Conservation (phyloP, 352 stramenopile genomes). For the Globisporangium irregulare region DNA sequence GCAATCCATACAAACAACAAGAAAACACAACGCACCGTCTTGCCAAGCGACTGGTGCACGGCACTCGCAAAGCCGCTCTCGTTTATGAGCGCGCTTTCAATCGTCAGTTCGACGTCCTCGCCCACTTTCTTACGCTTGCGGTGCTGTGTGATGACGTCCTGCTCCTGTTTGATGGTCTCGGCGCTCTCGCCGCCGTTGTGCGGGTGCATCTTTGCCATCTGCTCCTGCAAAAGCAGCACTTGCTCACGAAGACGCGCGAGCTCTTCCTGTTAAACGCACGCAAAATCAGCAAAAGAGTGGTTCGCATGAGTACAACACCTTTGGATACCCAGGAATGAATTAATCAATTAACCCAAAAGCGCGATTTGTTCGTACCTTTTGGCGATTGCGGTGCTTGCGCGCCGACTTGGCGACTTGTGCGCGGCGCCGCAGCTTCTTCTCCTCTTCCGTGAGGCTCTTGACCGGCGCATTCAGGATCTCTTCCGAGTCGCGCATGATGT, state of each 20-base stretch:
- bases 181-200: conserved; percentile 33
- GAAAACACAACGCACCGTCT: conserved; percentile 20
- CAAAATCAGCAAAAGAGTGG: neutral
- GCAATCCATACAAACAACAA: neutral
- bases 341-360: conserved; percentile 1
- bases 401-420: conserved; percentile 82
- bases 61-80: conserved; percentile 21
- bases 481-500: conserved; percentile 52
- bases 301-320: neutral
- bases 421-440: conserved; percentile 77
- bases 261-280: conserved; percentile 37
- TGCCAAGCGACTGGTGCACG: conserved; percentile 19
- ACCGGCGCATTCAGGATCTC: conserved; percentile 79
- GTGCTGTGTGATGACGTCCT: conserved; percentile 60
- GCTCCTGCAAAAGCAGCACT: conserved; percentile 71
- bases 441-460: conserved; percentile 78
- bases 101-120: conserved; percentile 24
- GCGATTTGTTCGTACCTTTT: conserved; percentile 35
- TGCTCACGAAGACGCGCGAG: conserved; percentile 66
- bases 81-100: conserved; percentile 30
- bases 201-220: conserved; percentile 71
- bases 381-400: conserved; percentile 77
- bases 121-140: conserved; percentile 75
- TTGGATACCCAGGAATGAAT: neutral
- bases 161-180: conserved; percentile 43